Evolutionary conservation across 495 filamentous ascomycete genomes (phyloP).

Genomic region (Penicillium riverlandense): DNA sequence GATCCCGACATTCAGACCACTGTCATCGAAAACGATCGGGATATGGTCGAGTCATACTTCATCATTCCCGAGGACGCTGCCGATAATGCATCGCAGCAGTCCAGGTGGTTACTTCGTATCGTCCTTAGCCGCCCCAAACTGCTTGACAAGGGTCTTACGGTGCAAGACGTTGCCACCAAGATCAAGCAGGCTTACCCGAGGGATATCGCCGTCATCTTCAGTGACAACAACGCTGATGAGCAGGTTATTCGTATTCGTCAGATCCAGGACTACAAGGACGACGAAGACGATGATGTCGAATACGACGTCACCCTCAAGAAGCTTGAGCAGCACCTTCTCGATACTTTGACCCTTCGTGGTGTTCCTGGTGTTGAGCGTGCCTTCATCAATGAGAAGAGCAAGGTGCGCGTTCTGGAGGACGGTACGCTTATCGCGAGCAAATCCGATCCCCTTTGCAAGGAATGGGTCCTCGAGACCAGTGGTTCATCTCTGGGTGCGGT

Average conservation of each 20-base stretch:
- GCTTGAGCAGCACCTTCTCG: conserved; percentile 82
- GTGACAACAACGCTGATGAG: conserved; percentile 94
- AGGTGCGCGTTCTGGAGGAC: conserved; percentile 52
- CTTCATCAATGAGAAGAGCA: conserved; percentile 78
- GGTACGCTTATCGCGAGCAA: conserved; percentile 65
- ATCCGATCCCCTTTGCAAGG: conserved; percentile 64
- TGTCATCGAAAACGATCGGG: conserved; percentile 75
- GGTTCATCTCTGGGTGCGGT: conserved; percentile 80
- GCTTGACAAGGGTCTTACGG: conserved; percentile 86
- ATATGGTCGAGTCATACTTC: conserved; percentile 97
- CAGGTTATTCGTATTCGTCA: conserved; percentile 91
- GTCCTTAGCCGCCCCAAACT: conserved; percentile 88
- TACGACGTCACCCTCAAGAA: conserved; percentile 87
- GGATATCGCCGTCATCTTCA: conserved; percentile 90
- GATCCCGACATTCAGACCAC: conserved; percentile 86
- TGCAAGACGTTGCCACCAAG: conserved; percentile 83
- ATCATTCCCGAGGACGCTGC: conserved; percentile 79
- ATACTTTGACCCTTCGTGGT: conserved; percentile 83
- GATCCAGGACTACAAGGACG: conserved; percentile 62
- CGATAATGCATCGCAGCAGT: conserved; percentile 68
- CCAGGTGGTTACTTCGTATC: conserved; percentile 91
- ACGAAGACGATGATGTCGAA: conserved; percentile 73
- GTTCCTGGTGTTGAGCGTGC: conserved; percentile 81
- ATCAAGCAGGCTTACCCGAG: conserved; percentile 84
- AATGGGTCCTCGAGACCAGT: conserved; percentile 92